Percentiles rank a stretch among this genome's conserved stretches.
Evolutionary conservation across 1,284 basidiomycete genomes (phyloP).

Genomic region (Irpex sp.): DNA sequence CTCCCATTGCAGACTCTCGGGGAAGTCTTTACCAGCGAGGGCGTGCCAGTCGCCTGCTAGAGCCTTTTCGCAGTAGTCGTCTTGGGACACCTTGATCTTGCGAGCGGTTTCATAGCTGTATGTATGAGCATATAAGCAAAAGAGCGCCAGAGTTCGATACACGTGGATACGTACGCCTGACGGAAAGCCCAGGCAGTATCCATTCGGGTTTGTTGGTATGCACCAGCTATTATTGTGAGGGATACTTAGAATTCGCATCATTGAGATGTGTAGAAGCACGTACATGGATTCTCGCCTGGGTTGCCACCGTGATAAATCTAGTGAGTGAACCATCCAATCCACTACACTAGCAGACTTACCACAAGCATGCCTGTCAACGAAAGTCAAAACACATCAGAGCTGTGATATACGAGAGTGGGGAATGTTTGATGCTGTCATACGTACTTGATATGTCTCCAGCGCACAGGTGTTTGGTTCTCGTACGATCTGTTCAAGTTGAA

Average conservation of each 20-base stretch:
- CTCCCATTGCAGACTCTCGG: slow-evolving; percentile 78
- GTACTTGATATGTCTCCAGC: slow-evolving; percentile 47
- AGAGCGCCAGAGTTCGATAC: no score
- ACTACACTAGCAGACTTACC: slow-evolving; percentile 18
- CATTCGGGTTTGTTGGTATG: slow-evolving; percentile 39
- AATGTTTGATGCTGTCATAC: not conserved
- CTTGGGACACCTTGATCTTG: slow-evolving; percentile 68
- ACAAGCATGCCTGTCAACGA: slow-evolving; percentile 32
- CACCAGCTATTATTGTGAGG: slow-evolving; percentile 18
- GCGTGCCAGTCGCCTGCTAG: slow-evolving; percentile 53
- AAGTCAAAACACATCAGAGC: not conserved
- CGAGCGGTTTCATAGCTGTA: slow-evolving; percentile 61
- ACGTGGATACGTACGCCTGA: slow-evolving; percentile 24
- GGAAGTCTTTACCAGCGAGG: slow-evolving; percentile 52
- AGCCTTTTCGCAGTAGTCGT: slow-evolving; percentile 60
- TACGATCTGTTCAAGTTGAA: slow-evolving; percentile 33
- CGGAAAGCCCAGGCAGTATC: slow-evolving; percentile 43
- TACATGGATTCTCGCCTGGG: slow-evolving; percentile 33
- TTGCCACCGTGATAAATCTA: not conserved
- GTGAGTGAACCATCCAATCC: not conserved
- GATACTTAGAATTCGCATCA: not conserved
- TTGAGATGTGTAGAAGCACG: not conserved
- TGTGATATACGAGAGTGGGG: not conserved
- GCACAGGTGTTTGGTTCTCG: slow-evolving; percentile 28
- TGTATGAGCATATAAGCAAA: not conserved